Evolutionary conservation across 306 rosid species (phyloP), one percentile per base, ranked within the genome.

Genomic region (Prinsepia uniflora): DNA sequence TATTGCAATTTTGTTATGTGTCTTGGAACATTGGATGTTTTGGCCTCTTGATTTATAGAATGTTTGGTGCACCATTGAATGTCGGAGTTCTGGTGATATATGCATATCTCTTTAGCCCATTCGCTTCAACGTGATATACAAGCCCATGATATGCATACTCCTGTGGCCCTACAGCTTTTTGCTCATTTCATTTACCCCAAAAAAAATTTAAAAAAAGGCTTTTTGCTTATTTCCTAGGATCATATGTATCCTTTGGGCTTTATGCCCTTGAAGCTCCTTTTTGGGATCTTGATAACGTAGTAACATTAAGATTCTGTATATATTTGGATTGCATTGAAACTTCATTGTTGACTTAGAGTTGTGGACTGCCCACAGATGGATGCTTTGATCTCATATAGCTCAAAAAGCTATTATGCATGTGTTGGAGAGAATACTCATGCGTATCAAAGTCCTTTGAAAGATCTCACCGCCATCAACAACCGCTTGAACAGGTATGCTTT

Each of bases 381-480:
- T 85, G 97, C 99, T 53, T 82, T 95, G 74, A 89, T 91, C 80
- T 89, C 99, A n/a, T 96, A 89, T 70, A 87, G 90, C 82, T 89
- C 96, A 46, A 95, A 89, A 84, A 91, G 99, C 79, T 95, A 95
- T 67, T 95, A 95, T 79, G 97, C 99, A 44, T 95, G 99, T 72
- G 96, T 95, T 50, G 99, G 99, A 49, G 99, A 91, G 78, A 95
- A 97, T 83, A 95, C 99, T 52, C 97, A 87, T 83, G 99, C 99
- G 41, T 95, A 91, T 77, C 99, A 95, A 72, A 95, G 99, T 86
- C 99, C 99, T 73, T 95, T 97, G 7, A 91, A 91, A 85, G 99
- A 95, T 72, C 81, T 95, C 52, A 87, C 96, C 7, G 99, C 97
- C 78, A 95, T 95, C 82, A 95, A 95, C 73, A 89, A 91, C 83